Percentiles rank a stretch among this genome's conserved stretches.
phyloP scores from a whole-genome alignment of 1,284 basidiomycete species.

The Neolentinus lepideus region DNA sequence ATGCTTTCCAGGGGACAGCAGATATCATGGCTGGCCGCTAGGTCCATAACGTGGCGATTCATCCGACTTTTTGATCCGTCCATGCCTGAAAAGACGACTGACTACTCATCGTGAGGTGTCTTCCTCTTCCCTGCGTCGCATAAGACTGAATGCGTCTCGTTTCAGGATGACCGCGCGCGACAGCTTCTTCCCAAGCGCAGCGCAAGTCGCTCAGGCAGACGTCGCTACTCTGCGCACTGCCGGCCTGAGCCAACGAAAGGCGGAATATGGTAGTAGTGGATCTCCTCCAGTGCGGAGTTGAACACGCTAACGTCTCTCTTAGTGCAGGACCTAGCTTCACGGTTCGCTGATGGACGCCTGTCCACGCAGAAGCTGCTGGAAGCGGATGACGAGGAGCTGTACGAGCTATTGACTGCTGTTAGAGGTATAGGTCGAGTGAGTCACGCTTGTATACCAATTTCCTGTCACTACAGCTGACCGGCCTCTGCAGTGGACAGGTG shows the following conservation, averaged over 20 bases:
- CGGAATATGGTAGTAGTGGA: slow-evolving; percentile 67
- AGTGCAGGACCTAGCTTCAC: slow-evolving; percentile 73
- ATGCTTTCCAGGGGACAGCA: slow-evolving; percentile 62
- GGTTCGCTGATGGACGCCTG: slow-evolving; percentile 75
- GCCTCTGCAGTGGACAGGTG: slow-evolving; percentile 41
- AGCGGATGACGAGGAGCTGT: slow-evolving; percentile 70
- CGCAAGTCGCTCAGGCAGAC: slow-evolving; percentile 57
- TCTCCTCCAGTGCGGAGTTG: background rate
- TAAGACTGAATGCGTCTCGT: background rate
- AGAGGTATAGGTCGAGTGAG: slow-evolving; percentile 74
- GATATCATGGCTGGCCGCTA: slow-evolving; percentile 87
- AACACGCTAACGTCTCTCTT: background rate
- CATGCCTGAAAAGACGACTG: slow-evolving; percentile 57
- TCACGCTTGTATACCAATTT: slow-evolving; percentile 1
- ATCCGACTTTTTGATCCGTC: slow-evolving; percentile 66
- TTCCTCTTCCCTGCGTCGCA: background rate
- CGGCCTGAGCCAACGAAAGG: slow-evolving; percentile 76
- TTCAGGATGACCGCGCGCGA: background rate
- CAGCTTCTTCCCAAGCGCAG: slow-evolving; percentile 61
- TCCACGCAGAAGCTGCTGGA: slow-evolving; percentile 64
- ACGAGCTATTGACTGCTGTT: slow-evolving; percentile 69
- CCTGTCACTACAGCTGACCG: background rate
- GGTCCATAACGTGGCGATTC: slow-evolving; percentile 83
- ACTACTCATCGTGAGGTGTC: slow-evolving; percentile 27
- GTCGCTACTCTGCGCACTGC: slow-evolving; percentile 55